Conservation (phyloP, 352 stramenopile species). For the Phytophthora citrophthora region DNA sequence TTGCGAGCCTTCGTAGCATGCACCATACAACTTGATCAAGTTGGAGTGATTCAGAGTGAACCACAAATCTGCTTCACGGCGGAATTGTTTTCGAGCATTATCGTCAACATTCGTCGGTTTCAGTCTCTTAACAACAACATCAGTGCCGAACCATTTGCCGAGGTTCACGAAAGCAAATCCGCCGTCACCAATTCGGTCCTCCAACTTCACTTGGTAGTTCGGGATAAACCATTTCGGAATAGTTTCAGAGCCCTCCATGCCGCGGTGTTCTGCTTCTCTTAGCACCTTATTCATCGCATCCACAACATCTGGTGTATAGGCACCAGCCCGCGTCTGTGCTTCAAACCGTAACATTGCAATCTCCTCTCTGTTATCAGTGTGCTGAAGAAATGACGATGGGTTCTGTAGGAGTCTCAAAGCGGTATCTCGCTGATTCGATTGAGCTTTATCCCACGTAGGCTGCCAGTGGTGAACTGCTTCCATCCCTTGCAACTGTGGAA, state of each 20-base stretch:
- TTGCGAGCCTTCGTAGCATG: constrained; percentile 27
- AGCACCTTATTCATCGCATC: constrained; percentile 30
- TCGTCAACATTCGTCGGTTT: constrained; percentile 17
- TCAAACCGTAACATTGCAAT: constrained; percentile 34
- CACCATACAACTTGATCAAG: constrained; percentile 39
- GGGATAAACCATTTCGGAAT: constrained; percentile 41
- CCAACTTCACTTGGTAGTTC: constrained; percentile 27
- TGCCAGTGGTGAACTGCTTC: constrained; percentile 30
- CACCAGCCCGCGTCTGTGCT: constrained; percentile 29
- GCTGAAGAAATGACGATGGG: constrained; percentile 21
- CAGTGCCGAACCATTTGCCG: constrained; percentile 34
- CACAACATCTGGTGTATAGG: constrained; percentile 25
- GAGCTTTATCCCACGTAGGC: constrained; percentile 34
- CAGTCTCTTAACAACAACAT: constrained; percentile 37
- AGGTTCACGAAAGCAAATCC: constrained; percentile 31
- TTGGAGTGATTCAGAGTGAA: constrained; percentile 41
- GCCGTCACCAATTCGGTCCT: constrained; percentile 17
- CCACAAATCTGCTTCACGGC: constrained; percentile 32
- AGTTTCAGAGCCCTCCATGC: constrained; percentile 20
- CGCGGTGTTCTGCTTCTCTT: constrained; percentile 19
- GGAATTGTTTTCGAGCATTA: constrained; percentile 22
- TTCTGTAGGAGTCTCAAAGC: constrained; percentile 25
- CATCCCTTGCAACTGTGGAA: constrained; percentile 13
- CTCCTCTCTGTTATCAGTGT: constrained; percentile 13
- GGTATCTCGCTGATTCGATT: constrained; percentile 15